These are phyloP conservation scores for Tieghemostelium lacteum DNA, from an alignment of 78 protist genomes.

Conservation along the genomic window DNA sequence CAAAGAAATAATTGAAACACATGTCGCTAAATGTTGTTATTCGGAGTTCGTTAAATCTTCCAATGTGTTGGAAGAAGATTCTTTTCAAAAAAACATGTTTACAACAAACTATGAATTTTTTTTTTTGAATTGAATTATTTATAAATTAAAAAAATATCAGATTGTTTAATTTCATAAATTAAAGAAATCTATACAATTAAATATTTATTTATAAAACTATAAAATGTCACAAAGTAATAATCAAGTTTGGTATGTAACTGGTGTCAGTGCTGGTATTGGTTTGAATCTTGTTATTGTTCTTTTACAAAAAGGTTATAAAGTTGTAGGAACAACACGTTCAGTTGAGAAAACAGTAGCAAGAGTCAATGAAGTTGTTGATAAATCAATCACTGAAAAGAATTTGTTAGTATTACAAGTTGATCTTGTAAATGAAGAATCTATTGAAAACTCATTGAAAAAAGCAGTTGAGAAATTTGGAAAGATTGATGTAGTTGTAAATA, in stretches of 20 bases:
- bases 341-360: background rate
- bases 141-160: too few relatives aligned
- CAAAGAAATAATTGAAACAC: too few relatives aligned
- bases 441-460: background rate
- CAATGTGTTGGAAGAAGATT: too few relatives aligned
- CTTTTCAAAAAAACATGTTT: too few relatives aligned
- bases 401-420: constrained; percentile 23
- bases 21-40: too few relatives aligned
- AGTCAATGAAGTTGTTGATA: background rate
- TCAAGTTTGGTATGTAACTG: constrained; percentile 62
- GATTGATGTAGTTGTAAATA: constrained; percentile 32
- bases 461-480: background rate
- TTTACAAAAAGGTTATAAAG: background rate
- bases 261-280: constrained; percentile 10
- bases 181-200: too few relatives aligned
- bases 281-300: background rate
- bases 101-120: too few relatives aligned
- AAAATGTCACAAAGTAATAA: too few relatives aligned
- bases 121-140: too few relatives aligned
- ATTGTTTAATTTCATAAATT: too few relatives aligned
- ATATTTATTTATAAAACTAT: too few relatives aligned
- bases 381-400: background rate
- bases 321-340: background rate
- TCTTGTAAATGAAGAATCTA: background rate
- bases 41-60: too few relatives aligned